Evolutionary conservation across 140 eudicot species (phyloP), one percentile per base, ranked within the genome.

Genomic region (Anethum foeniculum): DNA sequence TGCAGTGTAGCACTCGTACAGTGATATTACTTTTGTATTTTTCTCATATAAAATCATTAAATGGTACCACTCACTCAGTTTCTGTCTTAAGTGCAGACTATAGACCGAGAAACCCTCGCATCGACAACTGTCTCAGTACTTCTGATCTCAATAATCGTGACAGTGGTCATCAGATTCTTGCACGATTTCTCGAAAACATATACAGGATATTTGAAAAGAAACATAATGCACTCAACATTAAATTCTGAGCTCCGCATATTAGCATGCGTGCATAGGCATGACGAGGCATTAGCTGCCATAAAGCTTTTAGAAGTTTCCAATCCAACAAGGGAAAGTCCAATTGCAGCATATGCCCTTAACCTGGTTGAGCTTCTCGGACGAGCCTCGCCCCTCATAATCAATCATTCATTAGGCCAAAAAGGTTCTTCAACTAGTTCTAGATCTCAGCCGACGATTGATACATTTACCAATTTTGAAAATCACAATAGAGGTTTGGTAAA

Each of bases 311-410:
- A 88, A 85, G 83, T 80, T 19, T 83, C 89, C 15, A 75, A 56
- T 25, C 86, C 87, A 11, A 43, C 81, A n/a, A 84, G 79, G 75
- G 87, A 84, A 65, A 83, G 84, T 60, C 89, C 91, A 2, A 71
- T 88, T 7, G 73, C 81, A 2, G 80, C 76, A 9, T 83, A 83
- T 38, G 89, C 86, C 10, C 83, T 88, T 12, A 84, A 80, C 81
- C 75, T 88, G n/a, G 85, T 83, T n/a, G 91, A 88, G 80, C 85
- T 88, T 51, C 84, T 79, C 14, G 91, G 91, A 9, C 86, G 83
- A 49, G 86, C 91, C 76, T 71, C 81, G 11, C 91, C 91, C 7
- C 83, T 83, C n/a, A 83, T 88, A 19, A 88, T 88, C 69, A 80
- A 85, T 51, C 91, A 88, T 67, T 71, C 81, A 5, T 52, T 88